Evolutionary conservation across 345 rosid genomes (phyloP), one percentile per base, ranked within the genome.

Genomic region (Ceriops zippeliana): DNA sequence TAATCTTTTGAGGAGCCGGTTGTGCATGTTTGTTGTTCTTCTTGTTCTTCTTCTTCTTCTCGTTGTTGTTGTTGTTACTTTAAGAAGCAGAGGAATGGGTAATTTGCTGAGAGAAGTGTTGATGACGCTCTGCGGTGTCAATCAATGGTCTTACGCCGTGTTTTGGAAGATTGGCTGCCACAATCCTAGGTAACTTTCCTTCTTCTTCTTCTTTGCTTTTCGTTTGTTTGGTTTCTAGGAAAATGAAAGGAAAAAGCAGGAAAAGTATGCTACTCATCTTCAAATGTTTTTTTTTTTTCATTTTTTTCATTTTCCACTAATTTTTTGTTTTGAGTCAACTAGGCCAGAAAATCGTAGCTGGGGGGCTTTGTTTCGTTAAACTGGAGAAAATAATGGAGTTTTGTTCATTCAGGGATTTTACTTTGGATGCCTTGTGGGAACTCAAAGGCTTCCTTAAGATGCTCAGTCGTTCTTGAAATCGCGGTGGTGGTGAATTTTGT

Each of bases 111-210:
- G 77, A 84, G 92, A 95, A 74, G 90, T 89, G 37, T 78, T 95
- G 78, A 92, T 75, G 86, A 84, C 87, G 58, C 82, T 95, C 28
- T 95, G 98, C 34, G 86, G 80, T 62, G 82, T 62, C 31, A 85
- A 83, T 73, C 93, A 84, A 53, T 95, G 98, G 99, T 85, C 79
- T 62, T 95, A 90, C 77, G 90, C 98, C 77, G 96, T 87, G 68
- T 90, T 95, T 77, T 95, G 99, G 99, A 95, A 91, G 87, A 86
- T 85, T 69, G 99, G 96, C 67, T 88, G 87, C 76, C 96, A 92
- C 75, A 95, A 95, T 79, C 78, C 92, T 42, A 86, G 82, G 99
- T 95, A 78, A 79, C 82, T 49, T 72, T 31, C n/a, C 13, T 3
- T 15, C 2, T 70, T 11, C 58, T 56, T 56, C 59, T 46, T 30